These are phyloP conservation scores for Flaveria sonorensis DNA, from an alignment of 129 eudicot species.

Conservation along the genomic window DNA sequence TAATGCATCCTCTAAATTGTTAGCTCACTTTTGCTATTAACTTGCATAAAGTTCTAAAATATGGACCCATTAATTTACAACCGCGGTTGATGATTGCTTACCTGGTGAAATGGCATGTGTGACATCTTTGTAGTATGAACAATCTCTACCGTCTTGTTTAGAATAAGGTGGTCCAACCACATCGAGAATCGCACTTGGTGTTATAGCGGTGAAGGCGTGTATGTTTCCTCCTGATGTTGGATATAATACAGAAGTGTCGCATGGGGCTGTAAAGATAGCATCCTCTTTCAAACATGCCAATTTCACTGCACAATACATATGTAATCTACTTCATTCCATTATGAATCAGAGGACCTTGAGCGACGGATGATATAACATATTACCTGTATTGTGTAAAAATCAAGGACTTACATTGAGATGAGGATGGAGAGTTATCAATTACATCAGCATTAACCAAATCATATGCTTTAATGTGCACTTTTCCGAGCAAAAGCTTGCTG, in stretches of 20 bases:
- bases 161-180: constrained; percentile 94
- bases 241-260: constrained; percentile 67
- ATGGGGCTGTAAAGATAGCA: constrained; percentile 62
- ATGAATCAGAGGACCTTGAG: too few species aligned
- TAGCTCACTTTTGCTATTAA: not conserved
- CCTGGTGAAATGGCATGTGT: constrained; percentile 41
- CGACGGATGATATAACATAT: not conserved
- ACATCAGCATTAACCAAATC: constrained; percentile 60
- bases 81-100: constrained; percentile 34
- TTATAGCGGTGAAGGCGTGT: constrained; percentile 79
- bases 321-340: not conserved
- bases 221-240: constrained; percentile 94
- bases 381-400: not conserved
- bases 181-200: constrained; percentile 87
- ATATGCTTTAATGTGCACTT: constrained; percentile 81
- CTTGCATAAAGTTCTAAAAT: not conserved
- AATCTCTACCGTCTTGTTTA: constrained; percentile 72
- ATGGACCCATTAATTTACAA: not conserved
- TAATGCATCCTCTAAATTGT: too few species aligned
- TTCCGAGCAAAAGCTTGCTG: constrained; percentile 76
- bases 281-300: constrained; percentile 63
- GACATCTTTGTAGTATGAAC: constrained; percentile 62
- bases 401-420: constrained; percentile 49
- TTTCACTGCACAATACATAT: constrained; percentile 42
- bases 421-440: constrained; percentile 25